Evolutionary conservation across 1,139 yeast species (phyloP), one percentile per base, ranked within the genome.

Genomic region (Taphrina wiesneri): DNA sequence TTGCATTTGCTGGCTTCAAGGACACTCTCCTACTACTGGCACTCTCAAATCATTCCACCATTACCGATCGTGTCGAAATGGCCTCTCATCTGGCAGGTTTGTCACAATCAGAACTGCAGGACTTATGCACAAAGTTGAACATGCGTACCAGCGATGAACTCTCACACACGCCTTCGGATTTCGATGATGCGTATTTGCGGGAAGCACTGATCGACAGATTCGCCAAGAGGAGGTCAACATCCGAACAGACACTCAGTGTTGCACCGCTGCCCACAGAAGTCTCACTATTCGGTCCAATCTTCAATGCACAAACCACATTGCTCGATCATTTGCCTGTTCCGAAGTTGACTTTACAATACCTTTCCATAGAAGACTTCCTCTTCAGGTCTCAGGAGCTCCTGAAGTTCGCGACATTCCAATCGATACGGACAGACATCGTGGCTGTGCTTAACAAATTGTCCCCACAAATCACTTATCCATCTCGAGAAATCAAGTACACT

Each of bases 311-410:
- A 11, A 28, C 41, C 17, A 15, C 26, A 7, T 15, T 32, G 23
- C 11, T 34, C 17, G 46, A 36, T 21, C 32, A 39, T 47, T 54
- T 71, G 6, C 72, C 76, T 3, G 63, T 71, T 5, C 71, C 72
- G 15, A 64, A 70, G 26, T 64, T 73, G 32, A 72, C 74, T 7
- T 67, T 74, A 5, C 77, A 75, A 51, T 79, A 73, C 66, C 73
- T 81, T 9, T 74, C 80, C 2, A 49, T 75, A 6, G 68, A 74
- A 3, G 84, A 81, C 68, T 74, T 77, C 23, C 56, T 77, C 2
- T 57, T 72, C 4, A 74, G 81, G 41, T 67, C 71, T 1, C 75
- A 74, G 51, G 66, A 69, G 11, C 62, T 72, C 0, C 63, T 67
- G 2, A 70, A 75, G 17, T 63, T 67, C 1, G 75, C 73, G 25